Evolutionary conservation across 345 rosid species (phyloP), one percentile per base, ranked within the genome.

Genomic region (Brassica carinata): DNA sequence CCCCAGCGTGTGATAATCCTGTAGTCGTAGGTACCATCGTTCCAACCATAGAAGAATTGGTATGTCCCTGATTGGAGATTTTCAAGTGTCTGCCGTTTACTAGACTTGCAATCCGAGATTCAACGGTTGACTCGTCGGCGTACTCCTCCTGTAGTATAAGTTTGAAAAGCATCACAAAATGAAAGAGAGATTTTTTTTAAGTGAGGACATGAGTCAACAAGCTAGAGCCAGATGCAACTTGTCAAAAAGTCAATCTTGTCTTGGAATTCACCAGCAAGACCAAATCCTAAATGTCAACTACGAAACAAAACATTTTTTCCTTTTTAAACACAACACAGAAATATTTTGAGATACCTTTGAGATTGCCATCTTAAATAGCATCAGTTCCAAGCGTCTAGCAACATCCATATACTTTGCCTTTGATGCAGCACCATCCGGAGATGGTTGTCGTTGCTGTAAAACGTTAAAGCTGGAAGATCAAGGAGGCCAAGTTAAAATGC

Each of bases 21-120:
- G 97, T 97, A 15, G 94, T 48, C 15, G 19, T 96, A 29, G 98
- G 98, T 72, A 93, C 92, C 99, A 96, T 96, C 36, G 92, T 90
- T 72, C 90, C 91, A 81, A 88, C 71, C 33, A 92, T 82, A 69
- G 82, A 31, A 26, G 98, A 85, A 88, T 83, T 88, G 77, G 85
- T 86, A 82, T 73, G 89, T 51, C 91, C 91, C 57, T 85, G 93
- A 72, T 70, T 86, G 76, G 84, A 83, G 73, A n/a, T 79, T 69
- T 77, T 88, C 66, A 31, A 75, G 62, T 84, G 17, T 51, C 77
- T 29, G 43, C 83, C 82, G 82, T 72, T 89, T 72, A 93, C 58
- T 73, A 96, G 58, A 53, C 30, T 71, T 64, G 83, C 84, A 75
- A 93, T 72, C n/a, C 99, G 97, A 68, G 53, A 67, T 80, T 92